Evolutionary conservation across 106 monocot genomes (phyloP), one percentile per base, ranked within the genome.

Genomic region (Vanilla planifolia): DNA sequence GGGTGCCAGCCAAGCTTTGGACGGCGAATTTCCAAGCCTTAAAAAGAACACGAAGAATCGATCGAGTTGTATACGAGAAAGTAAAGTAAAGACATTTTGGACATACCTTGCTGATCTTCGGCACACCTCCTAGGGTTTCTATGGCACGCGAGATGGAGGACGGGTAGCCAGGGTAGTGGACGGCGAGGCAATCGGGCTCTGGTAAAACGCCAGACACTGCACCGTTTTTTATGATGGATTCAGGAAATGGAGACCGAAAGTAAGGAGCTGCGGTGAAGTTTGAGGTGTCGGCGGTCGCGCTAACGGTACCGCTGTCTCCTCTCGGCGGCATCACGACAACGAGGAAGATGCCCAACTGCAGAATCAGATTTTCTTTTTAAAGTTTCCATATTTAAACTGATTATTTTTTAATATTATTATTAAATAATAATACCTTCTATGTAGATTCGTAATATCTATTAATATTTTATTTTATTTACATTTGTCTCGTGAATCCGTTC

Each of bases 141-240:
- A 91, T 33, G 56, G 90, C 95, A 60, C 90, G 90, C 43, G 76
- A 51, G 42, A 50, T 50, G 21, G 87, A 90, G 8, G 95, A 73
- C 2, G 95, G 90, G 56, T 90, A 91, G 24, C 84, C 90, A 1
- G 90, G 95, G 60, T 91, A 96, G 72, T 96, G 84, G 13, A 96
- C 67, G 36, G 84, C 84, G 51, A 96, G 83, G 43, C 67, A 63
- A 53, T 71, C 72, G 32, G 77, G 5, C 39, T 61, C 66, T 14
- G 95, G 95, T 11, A 96, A 32, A 6, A 74, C 33, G 64, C 95
- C 95, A 20, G 87, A 50, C 60, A 91, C 73, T 34, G 71, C 58
- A 2, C 90, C 90, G 22, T 81, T 78, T 8, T 59, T 73, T 51
- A 96, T 75, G 28, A 73, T 29, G 21, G 72, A 48, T 26, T 72